Base-by-base conservation (phyloP, 306 rosid genomes). In the Quercus parvula region DNA sequence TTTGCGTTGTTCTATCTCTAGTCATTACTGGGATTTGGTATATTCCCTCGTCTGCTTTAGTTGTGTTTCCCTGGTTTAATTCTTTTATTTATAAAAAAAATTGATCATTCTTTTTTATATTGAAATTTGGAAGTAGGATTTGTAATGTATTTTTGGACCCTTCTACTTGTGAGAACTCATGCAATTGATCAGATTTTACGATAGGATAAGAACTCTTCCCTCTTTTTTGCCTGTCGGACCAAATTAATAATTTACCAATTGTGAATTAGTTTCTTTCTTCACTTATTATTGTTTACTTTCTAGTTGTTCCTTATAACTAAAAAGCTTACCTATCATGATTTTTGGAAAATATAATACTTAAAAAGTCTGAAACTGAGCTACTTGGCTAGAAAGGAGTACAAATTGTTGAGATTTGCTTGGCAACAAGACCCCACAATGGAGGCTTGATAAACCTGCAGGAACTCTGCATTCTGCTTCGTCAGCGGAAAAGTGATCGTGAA, bases 381-480 rank as follows among this genome's bases (percentile, higher is more conserved):
- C 81, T 85, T 92, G 91, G 84, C 88, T 88, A 85, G 83, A 79
- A 93, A 91, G 99, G 99, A 73, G 99, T 95, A 69, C 97, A 92
- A 83, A 92, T 95, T 77, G 97, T 91, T 83, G 98, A 92, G 33
- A 95, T 95, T 79, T 95, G 97, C 90, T 88, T 92, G 90, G 92
- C 94, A 71, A 95, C 94, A 71, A 86, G 99, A 87, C 87, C 91
- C 76, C 96, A 79, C 86, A 95, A 92, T 79, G 99, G 99, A 81
- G 99, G 98, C 71, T 80, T 95, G 86, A 90, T 95, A 85, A 90
- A 88, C 91, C 86, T 95, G 76, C 92, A 85, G 44, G 99, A 92
- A 56, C 98, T 95, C 66, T 92, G 99, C 79, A 79, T 73, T 72
- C 79, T 91, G 75, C 97, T 95, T 77, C 89, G 89, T 35, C 93